Evolutionary conservation across 441 rosid species (phyloP).

Genomic region (Adansonia grandidieri): DNA sequence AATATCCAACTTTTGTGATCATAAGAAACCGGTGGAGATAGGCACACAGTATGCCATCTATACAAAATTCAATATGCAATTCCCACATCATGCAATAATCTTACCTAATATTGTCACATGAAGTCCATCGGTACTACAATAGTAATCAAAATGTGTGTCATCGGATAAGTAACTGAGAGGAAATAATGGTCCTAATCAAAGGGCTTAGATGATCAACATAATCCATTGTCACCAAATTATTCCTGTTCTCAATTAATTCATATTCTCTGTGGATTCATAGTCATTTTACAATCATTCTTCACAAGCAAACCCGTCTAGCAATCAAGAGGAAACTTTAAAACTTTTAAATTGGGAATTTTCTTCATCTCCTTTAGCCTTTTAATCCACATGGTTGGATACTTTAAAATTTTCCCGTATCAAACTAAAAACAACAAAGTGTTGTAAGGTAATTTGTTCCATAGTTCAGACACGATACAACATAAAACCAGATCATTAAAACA

Average conservation of each 20-base stretch:
- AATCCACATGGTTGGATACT: background rate
- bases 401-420: background rate
- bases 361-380: background rate
- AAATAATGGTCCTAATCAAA: too few species aligned
- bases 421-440: background rate
- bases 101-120: too few species aligned
- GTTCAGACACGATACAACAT: slow-evolving; percentile 5
- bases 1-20: too few species aligned
- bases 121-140: too few species aligned
- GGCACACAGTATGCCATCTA: background rate
- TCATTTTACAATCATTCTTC: too few species aligned
- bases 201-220: background rate
- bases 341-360: background rate
- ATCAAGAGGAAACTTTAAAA: background rate
- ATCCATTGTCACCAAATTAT: background rate
- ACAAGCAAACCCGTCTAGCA: slow-evolving; percentile 10
- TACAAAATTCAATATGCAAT: background rate
- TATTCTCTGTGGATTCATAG: background rate
- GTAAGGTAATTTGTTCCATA: background rate
- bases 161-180: too few species aligned
- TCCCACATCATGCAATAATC: background rate
- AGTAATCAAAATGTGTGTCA: too few species aligned
- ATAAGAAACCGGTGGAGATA: background rate
- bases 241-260: background rate
- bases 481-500: slow-evolving; percentile 23